Conservation (phyloP, 2,329 filamentous ascomycete species). For the Aspergillus ruber region DNA sequence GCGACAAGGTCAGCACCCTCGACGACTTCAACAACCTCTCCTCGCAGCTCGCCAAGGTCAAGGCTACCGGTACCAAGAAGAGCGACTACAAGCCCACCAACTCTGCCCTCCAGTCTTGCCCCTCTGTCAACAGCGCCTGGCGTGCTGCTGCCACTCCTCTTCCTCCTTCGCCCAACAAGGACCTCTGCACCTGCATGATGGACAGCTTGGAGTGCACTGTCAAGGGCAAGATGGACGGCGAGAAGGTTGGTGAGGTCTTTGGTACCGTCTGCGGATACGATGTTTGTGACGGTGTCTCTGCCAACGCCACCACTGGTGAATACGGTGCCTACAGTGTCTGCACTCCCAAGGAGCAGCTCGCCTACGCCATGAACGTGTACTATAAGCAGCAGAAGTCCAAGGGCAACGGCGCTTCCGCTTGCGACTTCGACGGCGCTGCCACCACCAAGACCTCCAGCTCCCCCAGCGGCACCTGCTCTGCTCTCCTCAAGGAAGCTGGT, state of each 20-base stretch:
- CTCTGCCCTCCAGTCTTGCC: conserved; percentile 63
- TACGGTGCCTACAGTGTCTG: conserved; percentile 44
- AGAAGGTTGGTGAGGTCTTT: conserved; percentile 64
- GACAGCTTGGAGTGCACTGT: conserved; percentile 64
- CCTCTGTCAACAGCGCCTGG: conserved; percentile 59
- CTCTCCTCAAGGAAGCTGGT: conserved; percentile 33
- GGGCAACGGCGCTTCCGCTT: conserved; percentile 31
- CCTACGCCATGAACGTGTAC: conserved; percentile 39
- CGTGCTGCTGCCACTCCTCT: conserved; percentile 57
- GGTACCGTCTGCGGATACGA: conserved; percentile 37
- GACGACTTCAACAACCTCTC: conserved; percentile 68
- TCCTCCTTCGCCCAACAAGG: conserved; percentile 70
- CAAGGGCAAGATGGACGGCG: conserved; percentile 47
- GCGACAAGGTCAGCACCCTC: conserved; percentile 57
- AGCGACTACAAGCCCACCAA: conserved; percentile 65
- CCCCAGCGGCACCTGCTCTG: conserved; percentile 28
- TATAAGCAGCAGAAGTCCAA: conserved; percentile 31
- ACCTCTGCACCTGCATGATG: conserved; percentile 80
- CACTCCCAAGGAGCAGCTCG: conserved; percentile 34
- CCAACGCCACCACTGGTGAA: conserved; percentile 32
- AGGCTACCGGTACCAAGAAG: conserved; percentile 58
- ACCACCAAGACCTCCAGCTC: conserved; percentile 24
- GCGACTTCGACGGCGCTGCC: conserved; percentile 38
- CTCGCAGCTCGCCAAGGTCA: conserved; percentile 60
- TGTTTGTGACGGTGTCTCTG: conserved; percentile 35